These are phyloP conservation scores for Puccinia hordei DNA, from an alignment of 1,284 basidiomycete species.

Conservation along the genomic window DNA sequence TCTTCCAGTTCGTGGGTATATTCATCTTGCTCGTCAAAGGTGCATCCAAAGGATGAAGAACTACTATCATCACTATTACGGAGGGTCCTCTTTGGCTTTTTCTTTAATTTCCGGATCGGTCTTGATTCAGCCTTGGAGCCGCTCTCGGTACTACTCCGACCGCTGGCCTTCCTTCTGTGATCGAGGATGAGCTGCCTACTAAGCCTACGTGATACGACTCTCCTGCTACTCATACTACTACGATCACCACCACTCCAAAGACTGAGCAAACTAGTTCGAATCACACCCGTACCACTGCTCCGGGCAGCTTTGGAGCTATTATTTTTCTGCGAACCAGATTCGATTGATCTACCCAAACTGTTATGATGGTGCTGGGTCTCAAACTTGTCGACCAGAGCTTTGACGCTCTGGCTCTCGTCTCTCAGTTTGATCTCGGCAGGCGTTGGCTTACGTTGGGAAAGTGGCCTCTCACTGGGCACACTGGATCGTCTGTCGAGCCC, in stretches of 20 bases:
- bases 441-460: constrained; percentile 20
- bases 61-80: neutral
- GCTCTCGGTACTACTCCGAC: neutral
- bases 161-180: neutral
- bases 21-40: constrained; percentile 20
- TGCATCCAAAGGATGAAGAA: constrained; percentile 23
- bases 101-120: constrained; percentile 19
- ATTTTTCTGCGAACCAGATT: neutral
- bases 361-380: constrained; percentile 28
- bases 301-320: neutral
- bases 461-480: neutral
- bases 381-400: constrained; percentile 31
- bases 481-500: constrained; percentile 13
- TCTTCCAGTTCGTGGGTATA: constrained; percentile 18
- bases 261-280: constrained; percentile 12
- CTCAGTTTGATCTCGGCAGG: constrained; percentile 38
- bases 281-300: constrained; percentile 1
- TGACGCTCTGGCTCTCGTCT: constrained; percentile 31
- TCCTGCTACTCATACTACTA: constrained; percentile 8
- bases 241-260: constrained; percentile 33
- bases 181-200: constrained; percentile 9
- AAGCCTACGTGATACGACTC: neutral
- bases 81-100: constrained; percentile 21
- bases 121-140: neutral
- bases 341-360: constrained; percentile 8